Evolutionary conservation across 1,139 yeast species (phyloP), one percentile per base, ranked within the genome.

Genomic region (Chernovozyma sophiae-reginae): DNA sequence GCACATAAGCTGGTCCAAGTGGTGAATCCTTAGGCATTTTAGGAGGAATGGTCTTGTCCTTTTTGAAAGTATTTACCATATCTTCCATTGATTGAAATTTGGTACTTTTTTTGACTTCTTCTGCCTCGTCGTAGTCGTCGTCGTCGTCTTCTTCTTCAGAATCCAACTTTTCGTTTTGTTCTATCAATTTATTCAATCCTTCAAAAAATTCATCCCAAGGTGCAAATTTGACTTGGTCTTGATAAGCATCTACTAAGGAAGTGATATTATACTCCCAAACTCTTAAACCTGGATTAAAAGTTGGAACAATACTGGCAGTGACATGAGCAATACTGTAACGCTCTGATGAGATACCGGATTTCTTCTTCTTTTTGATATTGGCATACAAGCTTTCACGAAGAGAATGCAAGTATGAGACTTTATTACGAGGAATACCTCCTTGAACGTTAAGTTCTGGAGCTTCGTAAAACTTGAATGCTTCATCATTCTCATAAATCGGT

Each of bases 191-290:
- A 35, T 65, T 77, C 24, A 81, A 53, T 1, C 74, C 71, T 5
- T 54, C 47, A 48, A 81, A 79, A 48, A 81, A 79, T 5, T 53
- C 52, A 40, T 65, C 69, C 90, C 89, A 82, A 7, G 79, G 65
- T 30, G 60, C 60, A 34, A 47, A 47, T 25, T 42, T 50, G 32
- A 42, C 43, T 37, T 47, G 38, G 31, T 43, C 34, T 30, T 41
- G 25, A 43, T 40, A 39, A 52, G 32, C 40, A 39, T 53, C 48
- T 5, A 56, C 64, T 32, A 81, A 51, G 1, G 69, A 81, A 0
- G 86, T 74, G 33, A 75, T 74, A 52, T 86, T 86, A 54, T 86
- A 86, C 53, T 86, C 95, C 92, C 94, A 86, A 1, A 86, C 81
- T 43, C 95, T 65, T 40, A 86, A 55, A 2, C 90, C 86, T 3